Base-by-base conservation (phyloP, 1,139 yeast genomes). In the Nakaseomyces glabratus region DNA sequence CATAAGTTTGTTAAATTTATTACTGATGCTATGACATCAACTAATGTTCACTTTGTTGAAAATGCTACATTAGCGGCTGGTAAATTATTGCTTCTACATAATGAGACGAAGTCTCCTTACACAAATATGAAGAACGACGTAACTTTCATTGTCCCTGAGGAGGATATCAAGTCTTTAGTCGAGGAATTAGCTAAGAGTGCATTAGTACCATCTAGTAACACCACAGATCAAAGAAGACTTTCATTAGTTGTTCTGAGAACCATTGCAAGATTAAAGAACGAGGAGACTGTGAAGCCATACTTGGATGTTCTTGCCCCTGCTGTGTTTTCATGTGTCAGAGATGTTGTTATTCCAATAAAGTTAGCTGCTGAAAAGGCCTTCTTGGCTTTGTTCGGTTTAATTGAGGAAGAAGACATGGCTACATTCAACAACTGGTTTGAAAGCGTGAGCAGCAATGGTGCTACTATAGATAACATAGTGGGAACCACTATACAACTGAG, bases 361-460 rank as follows among this genome's bases (percentile, higher is more conserved):
- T 68, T 90, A 43, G 96, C 97, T 1, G 95, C 95, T 4, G 98
- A 90, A 58, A 85, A 85, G 64, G 88, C 95, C 1, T 88, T 71
- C 57, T 60, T 88, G 49, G 74, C 86, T 2, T 59, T 85, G 14
- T 78, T 86, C 57, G 66, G 71, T 37, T 64, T 88, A 45, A 77
- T 84, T 18, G 86, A 80, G 26, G 90, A 84, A 41, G 70, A 63
- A n/a, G 66, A 68, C n/a, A 62, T 71, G 61, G 58, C 46, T 1
- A 54, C 60, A 18, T 84, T 84, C 62, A 71, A 70, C 34, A 48
- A 53, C 10, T 90, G 95, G 95, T 60, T 69, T 28, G 52, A 48
- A 3, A 33, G 38, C 7, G 47, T 61, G 12, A 45, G 53, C 2
- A 45, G 45, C 2, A 39, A 44, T 7, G 53, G 49, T 17, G 39